Evolutionary conservation across 768 basidiomycete species (phyloP).

Genomic region (Collybia sordida): DNA sequence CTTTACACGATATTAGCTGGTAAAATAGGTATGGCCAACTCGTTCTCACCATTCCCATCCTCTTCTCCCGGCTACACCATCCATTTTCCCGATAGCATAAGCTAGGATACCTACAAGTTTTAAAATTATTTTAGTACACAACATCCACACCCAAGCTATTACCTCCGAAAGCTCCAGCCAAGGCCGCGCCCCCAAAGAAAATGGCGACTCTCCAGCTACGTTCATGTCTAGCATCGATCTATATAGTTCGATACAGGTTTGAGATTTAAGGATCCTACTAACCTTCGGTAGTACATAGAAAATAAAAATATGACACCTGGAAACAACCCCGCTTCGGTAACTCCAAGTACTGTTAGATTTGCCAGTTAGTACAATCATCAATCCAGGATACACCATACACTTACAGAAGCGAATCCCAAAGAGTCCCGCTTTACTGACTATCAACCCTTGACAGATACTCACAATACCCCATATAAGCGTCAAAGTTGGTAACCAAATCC

Average conservation of each 20-base stretch:
- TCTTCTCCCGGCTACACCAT: conserved; percentile 55
- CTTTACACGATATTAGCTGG: conserved; percentile 20
- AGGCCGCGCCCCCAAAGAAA: conserved; percentile 60
- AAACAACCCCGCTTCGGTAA: conserved; percentile 59
- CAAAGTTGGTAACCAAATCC: conserved; percentile 58
- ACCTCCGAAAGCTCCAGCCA: conserved; percentile 67
- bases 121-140: background rate
- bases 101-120: conserved; percentile 49
- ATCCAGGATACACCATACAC: conserved; percentile 13
- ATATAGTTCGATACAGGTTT: background rate
- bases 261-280: background rate
- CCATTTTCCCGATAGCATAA: conserved; percentile 58
- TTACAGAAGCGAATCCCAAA: conserved; percentile 54
- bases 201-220: conserved; percentile 62
- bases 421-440: conserved; percentile 51
- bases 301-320: conserved; percentile 60
- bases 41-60: conserved; percentile 57
- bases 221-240: conserved; percentile 43
- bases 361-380: background rate
- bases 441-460: conserved; percentile 53
- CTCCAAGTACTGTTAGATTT: conserved; percentile 44
- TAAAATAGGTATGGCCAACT: background rate
- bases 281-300: conserved; percentile 57
- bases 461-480: conserved; percentile 60
- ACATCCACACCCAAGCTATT: conserved; percentile 7